phyloP scores from a whole-genome alignment of 768 basidiomycete species.

The Boletus rex-veris region DNA sequence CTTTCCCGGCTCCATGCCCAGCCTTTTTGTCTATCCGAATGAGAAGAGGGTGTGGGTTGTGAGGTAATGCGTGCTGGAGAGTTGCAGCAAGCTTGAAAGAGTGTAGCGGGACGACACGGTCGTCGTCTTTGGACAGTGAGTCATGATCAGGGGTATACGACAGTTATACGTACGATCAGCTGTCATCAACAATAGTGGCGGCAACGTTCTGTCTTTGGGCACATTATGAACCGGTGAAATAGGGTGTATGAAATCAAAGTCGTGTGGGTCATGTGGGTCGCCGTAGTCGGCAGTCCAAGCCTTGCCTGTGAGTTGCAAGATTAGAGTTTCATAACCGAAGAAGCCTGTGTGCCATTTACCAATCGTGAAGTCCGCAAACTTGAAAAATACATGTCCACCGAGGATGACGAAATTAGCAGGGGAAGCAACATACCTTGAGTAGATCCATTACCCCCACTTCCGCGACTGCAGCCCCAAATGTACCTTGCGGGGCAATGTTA shows the following conservation, averaged over 20 bases:
- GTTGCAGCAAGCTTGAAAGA: slow-evolving; percentile 81
- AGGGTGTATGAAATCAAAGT: slow-evolving; percentile 82
- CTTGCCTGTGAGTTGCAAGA: slow-evolving; percentile 40
- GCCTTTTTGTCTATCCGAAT: slow-evolving; percentile 77
- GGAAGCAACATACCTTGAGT: slow-evolving; percentile 51
- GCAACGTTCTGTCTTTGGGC: slow-evolving; percentile 54
- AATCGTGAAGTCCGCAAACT: slow-evolving; percentile 78
- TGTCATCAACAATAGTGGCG: slow-evolving; percentile 74
- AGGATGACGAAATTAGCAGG: background rate
- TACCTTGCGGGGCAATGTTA: slow-evolving; percentile 71
- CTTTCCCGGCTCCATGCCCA: slow-evolving; percentile 79
- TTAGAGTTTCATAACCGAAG: slow-evolving; percentile 7
- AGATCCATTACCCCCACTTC: slow-evolving; percentile 83
- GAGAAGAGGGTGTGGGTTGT: slow-evolving; percentile 71
- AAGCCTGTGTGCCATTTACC: slow-evolving; percentile 36
- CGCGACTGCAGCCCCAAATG: slow-evolving; percentile 74
- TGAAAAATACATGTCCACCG: background rate
- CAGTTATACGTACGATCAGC: slow-evolving; percentile 63
- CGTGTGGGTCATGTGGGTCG: slow-evolving; percentile 65
- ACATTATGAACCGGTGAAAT: slow-evolving; percentile 82
- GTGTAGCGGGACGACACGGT: slow-evolving; percentile 83
- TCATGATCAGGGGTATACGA: background rate
- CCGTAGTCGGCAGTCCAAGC: slow-evolving; percentile 83
- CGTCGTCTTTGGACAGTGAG: slow-evolving; percentile 55
- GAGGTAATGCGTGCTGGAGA: slow-evolving; percentile 60